Evolutionary conservation across 73 alveolate genomes (phyloP).

Genomic region (Tetrahymena thermophila): DNA sequence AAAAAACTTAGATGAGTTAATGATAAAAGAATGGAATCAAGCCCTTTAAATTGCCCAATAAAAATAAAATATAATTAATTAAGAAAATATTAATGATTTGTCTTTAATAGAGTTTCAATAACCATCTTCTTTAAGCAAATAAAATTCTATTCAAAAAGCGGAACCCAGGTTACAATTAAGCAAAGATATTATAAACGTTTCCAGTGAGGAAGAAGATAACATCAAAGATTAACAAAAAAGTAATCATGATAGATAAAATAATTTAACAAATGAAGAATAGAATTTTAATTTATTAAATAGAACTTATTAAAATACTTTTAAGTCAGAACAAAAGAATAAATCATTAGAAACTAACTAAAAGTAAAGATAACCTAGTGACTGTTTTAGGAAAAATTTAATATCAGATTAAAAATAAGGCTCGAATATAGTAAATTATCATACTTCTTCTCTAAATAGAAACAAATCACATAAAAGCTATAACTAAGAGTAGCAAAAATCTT

Average conservation of each 20-base stretch:
- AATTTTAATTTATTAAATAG: too few relatives aligned
- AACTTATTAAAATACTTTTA: not conserved
- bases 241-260: not conserved
- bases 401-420: not conserved
- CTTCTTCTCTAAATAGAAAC: not conserved
- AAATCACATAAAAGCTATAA: not conserved
- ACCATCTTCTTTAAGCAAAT: not conserved
- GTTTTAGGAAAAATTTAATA: not conserved
- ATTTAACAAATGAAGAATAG: not conserved
- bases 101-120: not conserved
- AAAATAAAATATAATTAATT: not conserved
- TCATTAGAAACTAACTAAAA: not conserved
- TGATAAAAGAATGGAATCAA: not conserved
- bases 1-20: not conserved
- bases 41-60: not conserved
- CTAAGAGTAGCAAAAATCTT: not conserved
- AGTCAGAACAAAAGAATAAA: too few relatives aligned
- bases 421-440: not conserved
- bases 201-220: not conserved
- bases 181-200: not conserved
- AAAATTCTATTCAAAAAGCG: not conserved
- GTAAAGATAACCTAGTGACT: not conserved
- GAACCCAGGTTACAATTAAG: not conserved
- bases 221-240: not conserved
- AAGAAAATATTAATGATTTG: not conserved